A percentile compares a stretch with the other conserved stretches of the same genome.
These are phyloP conservation scores for Salix udensis DNA, from an alignment of 345 rosid genomes.

Conservation along the genomic window DNA sequence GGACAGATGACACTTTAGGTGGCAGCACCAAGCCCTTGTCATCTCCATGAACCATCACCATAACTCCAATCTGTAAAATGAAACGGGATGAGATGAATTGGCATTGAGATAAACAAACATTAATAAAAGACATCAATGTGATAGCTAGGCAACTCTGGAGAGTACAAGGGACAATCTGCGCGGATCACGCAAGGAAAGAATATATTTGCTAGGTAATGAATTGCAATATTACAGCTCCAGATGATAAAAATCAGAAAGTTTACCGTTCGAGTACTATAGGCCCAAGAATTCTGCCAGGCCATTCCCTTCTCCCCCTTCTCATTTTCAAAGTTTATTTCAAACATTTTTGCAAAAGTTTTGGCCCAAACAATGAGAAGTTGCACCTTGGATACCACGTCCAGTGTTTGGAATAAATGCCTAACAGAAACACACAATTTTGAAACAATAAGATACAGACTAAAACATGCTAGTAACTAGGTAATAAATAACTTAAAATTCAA, in stretches of 20 bases:
- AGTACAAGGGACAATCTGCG: neutral
- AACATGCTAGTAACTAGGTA: neutral
- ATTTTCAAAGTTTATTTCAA: conserved; percentile 84
- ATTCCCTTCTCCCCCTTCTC: conserved; percentile 83
- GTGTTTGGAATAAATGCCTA: conserved; percentile 97
- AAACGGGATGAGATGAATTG: neutral
- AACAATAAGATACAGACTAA: neutral
- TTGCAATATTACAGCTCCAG: neutral
- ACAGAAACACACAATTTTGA: conserved; percentile 12
- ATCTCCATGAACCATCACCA: conserved; percentile 99
- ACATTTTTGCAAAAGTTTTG: conserved; percentile 98
- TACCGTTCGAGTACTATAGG: conserved; percentile 89
- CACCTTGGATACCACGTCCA: conserved; percentile 98
- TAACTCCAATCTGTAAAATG: conserved; percentile 70
- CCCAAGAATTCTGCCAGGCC: conserved; percentile 99
- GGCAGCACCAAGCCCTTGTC: conserved; percentile 81
- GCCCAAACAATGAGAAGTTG: conserved; percentile 94
- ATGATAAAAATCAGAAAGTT: neutral
- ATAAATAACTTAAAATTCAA: neutral
- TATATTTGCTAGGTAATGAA: neutral
- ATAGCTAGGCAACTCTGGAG: neutral
- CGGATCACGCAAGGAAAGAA: neutral
- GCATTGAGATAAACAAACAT: neutral
- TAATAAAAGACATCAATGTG: neutral
- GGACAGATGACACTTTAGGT: conserved; percentile 83